Conservation (phyloP, 495 filamentous ascomycete genomes). For the Pseudevernia furfuracea region DNA sequence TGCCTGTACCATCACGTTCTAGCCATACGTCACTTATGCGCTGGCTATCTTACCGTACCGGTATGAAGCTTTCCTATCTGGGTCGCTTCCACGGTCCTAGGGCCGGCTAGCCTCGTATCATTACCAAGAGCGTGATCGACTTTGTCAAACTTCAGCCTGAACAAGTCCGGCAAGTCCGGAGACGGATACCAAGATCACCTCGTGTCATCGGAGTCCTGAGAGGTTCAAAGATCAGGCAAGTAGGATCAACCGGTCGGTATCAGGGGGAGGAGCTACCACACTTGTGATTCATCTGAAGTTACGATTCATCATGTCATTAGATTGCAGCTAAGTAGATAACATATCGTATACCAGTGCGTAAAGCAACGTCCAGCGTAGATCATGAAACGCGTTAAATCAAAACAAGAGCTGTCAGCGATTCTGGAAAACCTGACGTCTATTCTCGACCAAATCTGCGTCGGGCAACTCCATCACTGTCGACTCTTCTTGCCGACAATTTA, state of each 20-base stretch:
- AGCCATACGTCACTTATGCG: neutral
- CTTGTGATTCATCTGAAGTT: neutral
- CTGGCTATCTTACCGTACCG: neutral
- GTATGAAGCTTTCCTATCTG: neutral
- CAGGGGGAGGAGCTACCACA: neutral
- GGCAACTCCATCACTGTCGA: neutral
- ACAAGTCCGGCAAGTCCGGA: neutral
- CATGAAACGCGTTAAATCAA: neutral
- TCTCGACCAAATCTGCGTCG: neutral
- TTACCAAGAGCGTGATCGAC: neutral
- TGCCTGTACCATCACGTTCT: neutral
- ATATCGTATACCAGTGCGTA: neutral
- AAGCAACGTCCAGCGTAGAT: neutral
- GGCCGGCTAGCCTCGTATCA: too few species aligned
- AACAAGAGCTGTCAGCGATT: neutral
- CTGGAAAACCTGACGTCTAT: neutral
- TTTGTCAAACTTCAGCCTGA: too few species aligned
- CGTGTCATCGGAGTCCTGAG: neutral
- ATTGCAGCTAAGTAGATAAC: neutral
- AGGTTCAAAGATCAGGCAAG: too few species aligned
- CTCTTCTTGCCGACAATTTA: neutral
- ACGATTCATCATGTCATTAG: neutral
- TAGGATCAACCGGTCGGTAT: neutral
- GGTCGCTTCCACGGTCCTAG: neutral
- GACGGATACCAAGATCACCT: neutral